Evolutionary conservation across 1,139 yeast genomes (phyloP), one percentile per base, ranked within the genome.

Genomic region (Diutina ranongensis): DNA sequence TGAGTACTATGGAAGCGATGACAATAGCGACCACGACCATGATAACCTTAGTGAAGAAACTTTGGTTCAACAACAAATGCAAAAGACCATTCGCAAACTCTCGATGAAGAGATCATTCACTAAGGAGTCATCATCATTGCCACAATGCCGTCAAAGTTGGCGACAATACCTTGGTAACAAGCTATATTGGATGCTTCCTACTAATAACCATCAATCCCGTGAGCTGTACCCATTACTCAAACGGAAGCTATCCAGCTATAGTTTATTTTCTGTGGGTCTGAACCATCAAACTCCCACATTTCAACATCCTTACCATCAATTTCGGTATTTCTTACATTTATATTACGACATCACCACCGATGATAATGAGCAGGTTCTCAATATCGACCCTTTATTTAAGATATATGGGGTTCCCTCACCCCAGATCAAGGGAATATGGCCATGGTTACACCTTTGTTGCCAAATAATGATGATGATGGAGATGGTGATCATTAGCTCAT

Each of bases 341-440:
- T 38, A 38, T 15, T 38, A 38, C 20, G 32, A 38, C 42, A 25
- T 38, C 32, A 22, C 42, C 21, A 15, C 22, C n/a, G 42, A 38
- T n/a, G 42, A 38, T 25, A 38, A 38, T 25, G 42, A 38, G 32
- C 42, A 38, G 20, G 42, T 38, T 25, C 42, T 38, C 42, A n/a
- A 8, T n/a, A 18, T 22, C 20, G 42, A 38, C 20, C 42, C 42
- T n/a, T 25, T 38, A 32, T 38, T 38, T 25, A 10, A 15, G 33
- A 12, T 10, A 21, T 38, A 21, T 15, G 42, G 42, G 32, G 33
- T 38, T 15, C 32, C 33, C 21, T 22, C 42, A 13, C 31, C 33
- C 32, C 31, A 22, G 15, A 25, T 38, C 3, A n/a, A 19, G 5
- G 5, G 12, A 5, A 15, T 10, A 21, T 38, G 42, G 42, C 12